Percentiles rank a stretch among this genome's conserved stretches.
Conservation (phyloP, 106 monocot species). For the Cymbidium sinense region DNA sequence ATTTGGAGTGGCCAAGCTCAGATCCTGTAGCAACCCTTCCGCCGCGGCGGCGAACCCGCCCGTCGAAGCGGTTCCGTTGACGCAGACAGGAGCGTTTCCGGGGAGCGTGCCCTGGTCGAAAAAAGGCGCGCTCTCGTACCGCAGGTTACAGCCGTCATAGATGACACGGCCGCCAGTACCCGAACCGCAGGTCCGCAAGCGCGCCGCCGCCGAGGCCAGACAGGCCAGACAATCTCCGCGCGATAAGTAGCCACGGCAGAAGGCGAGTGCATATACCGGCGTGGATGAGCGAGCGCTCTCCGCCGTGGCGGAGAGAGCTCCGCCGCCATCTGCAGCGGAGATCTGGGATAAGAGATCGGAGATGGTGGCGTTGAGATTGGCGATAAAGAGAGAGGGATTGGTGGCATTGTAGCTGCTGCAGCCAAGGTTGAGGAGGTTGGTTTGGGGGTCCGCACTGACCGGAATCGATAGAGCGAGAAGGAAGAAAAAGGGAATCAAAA, state of each 20-base stretch:
- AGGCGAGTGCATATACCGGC: conserved; percentile 39
- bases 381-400: conserved; percentile 19
- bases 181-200: conserved; percentile 25
- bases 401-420: conserved; percentile 69
- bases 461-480: neutral
- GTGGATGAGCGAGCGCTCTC: conserved; percentile 9
- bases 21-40: conserved; percentile 20
- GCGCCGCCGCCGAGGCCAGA: conserved; percentile 23
- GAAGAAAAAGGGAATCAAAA: neutral
- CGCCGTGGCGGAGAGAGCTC: conserved; percentile 32
- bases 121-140: conserved; percentile 50
- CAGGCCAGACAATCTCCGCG: conserved; percentile 35
- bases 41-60: conserved; percentile 4
- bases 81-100: conserved; percentile 40
- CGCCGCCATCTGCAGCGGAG: conserved; percentile 4
- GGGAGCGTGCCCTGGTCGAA: conserved; percentile 39
- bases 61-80: neutral
- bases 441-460: conserved; percentile 29
- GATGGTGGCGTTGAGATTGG: conserved; percentile 23
- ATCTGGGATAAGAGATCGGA: conserved; percentile 26
- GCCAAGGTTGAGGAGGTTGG: conserved; percentile 33
- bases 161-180: conserved; percentile 55
- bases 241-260: conserved; percentile 50
- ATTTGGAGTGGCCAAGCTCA: conserved; percentile 24
- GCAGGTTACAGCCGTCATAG: conserved; percentile 51